Evolutionary conservation across 164 flowering plant genomes (phyloP).

Genomic region (Stephania yunnanensis): DNA sequence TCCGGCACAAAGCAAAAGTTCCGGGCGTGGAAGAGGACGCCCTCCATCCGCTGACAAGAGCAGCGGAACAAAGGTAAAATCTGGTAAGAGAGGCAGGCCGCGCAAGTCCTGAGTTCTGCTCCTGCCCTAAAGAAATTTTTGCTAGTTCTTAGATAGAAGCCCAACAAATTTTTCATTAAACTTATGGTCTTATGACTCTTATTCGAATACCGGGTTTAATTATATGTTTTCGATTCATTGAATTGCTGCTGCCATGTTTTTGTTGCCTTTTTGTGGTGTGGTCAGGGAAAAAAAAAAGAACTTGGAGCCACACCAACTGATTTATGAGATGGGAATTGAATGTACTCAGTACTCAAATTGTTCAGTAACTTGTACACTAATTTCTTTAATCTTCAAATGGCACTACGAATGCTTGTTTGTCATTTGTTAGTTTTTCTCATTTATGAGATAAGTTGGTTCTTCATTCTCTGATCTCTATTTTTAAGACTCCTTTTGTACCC

Average conservation of each 20-base stretch:
- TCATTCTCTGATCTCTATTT: no score
- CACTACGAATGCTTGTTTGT: neutral
- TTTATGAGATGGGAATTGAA: neutral
- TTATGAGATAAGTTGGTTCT: no score
- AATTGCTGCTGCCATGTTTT: neutral
- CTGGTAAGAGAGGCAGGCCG: conserved; percentile 64
- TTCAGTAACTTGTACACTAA: neutral
- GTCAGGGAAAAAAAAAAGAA: neutral
- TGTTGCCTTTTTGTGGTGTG: neutral
- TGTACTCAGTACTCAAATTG: neutral
- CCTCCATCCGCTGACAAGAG: conserved; percentile 35
- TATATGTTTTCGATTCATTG: neutral
- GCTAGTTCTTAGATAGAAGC: neutral
- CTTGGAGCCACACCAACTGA: neutral
- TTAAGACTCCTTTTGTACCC: no score
- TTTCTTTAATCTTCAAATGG: neutral
- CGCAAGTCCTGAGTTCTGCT: conserved; percentile 28
- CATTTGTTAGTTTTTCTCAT: neutral
- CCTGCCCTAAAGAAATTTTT: conserved; percentile 7
- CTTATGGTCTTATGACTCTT: neutral
- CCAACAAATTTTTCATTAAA: neutral
- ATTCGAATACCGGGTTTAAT: neutral
- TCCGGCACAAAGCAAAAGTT: conserved; percentile 18
- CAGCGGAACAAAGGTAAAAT: conserved; percentile 24
- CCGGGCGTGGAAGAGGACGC: conserved; percentile 59